Percentiles rank a stretch among this genome's conserved stretches.
phyloP scores from a whole-genome alignment of 2,329 filamentous ascomycete genomes.

The Calonectria henricotiae region DNA sequence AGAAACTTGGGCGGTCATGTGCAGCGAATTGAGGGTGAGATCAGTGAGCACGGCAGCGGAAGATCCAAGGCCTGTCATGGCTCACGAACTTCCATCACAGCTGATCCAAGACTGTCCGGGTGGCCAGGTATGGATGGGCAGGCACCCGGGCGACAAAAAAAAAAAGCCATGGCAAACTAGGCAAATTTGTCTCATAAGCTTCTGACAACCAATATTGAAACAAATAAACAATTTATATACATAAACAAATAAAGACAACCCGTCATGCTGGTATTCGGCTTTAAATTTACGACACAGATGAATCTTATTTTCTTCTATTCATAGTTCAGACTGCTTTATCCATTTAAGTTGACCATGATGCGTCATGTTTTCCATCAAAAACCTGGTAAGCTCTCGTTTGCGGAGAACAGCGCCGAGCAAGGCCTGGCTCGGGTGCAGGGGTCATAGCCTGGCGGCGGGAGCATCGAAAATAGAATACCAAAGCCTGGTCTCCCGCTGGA shows the following conservation, averaged over 20 bases:
- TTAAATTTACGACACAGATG: not conserved
- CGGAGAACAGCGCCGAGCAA: slow-evolving; percentile 10
- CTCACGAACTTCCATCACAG: not conserved
- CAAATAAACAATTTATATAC: not conserved
- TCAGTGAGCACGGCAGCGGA: not conserved
- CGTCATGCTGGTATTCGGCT: not conserved
- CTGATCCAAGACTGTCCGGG: slow-evolving; percentile 1
- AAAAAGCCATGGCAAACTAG: not conserved
- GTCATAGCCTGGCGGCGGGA: slow-evolving; percentile 9
- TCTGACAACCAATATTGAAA: not conserved
- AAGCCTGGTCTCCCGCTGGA: slow-evolving; percentile 30
- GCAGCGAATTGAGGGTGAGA: not conserved
- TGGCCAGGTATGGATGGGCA: not conserved
- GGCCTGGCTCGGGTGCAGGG: slow-evolving; percentile 8
- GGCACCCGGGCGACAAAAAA: not conserved
- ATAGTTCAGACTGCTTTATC: not conserved
- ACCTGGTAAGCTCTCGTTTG: slow-evolving; percentile 5
- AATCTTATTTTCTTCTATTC: not conserved
- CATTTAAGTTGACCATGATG: not conserved
- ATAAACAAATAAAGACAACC: not conserved
- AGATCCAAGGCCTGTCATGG: not conserved
- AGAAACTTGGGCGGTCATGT: slow-evolving; percentile 21
- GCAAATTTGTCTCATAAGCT: not conserved
- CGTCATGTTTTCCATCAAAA: not conserved
- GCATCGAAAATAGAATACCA: slow-evolving; percentile 32